Conservation (phyloP, 371 early-diverging fungal species). For the Rhizopus delemar region DNA sequence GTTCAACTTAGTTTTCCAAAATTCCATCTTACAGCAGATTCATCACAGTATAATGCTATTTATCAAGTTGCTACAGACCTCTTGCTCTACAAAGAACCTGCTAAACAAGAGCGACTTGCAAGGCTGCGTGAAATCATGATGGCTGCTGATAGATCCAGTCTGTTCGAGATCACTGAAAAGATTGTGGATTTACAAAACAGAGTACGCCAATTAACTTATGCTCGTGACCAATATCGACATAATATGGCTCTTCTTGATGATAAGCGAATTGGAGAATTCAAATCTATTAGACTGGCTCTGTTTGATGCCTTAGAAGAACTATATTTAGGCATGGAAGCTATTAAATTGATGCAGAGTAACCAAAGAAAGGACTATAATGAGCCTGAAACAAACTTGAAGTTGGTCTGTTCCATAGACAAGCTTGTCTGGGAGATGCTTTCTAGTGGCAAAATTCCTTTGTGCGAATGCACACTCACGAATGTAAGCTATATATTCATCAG, state of each 20-base stretch:
- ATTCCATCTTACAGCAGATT: conserved; percentile 67
- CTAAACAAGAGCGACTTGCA: conserved; percentile 68
- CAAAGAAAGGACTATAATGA: conserved; percentile 38
- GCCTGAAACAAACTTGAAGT: conserved; percentile 42
- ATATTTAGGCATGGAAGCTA: conserved; percentile 70
- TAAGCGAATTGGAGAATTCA: conserved; percentile 34
- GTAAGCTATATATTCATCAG: conserved; percentile 50
- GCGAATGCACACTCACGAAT: conserved; percentile 54
- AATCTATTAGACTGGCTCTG: conserved; percentile 28
- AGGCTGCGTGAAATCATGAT: conserved; percentile 75
- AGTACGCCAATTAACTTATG: conserved; percentile 44
- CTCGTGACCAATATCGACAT: conserved; percentile 39
- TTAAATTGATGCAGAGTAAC: conserved; percentile 57
- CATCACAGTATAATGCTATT: conserved; percentile 72
- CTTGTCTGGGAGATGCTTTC: conserved; percentile 63
- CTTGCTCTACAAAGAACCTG: conserved; percentile 81
- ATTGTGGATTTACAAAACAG: conserved; percentile 70
- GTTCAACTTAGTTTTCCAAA: conserved; percentile 69
- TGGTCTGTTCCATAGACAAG: conserved; percentile 36
- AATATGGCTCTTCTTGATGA: conserved; percentile 29
- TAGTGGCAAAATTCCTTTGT: conserved; percentile 51
- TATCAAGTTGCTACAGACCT: conserved; percentile 77
- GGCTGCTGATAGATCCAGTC: conserved; percentile 63
- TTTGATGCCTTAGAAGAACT: conserved; percentile 60
- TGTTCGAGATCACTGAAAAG: conserved; percentile 56